Base-by-base conservation (phyloP, 805 yeast species). In the Dipodascopsis uninucleata region DNA sequence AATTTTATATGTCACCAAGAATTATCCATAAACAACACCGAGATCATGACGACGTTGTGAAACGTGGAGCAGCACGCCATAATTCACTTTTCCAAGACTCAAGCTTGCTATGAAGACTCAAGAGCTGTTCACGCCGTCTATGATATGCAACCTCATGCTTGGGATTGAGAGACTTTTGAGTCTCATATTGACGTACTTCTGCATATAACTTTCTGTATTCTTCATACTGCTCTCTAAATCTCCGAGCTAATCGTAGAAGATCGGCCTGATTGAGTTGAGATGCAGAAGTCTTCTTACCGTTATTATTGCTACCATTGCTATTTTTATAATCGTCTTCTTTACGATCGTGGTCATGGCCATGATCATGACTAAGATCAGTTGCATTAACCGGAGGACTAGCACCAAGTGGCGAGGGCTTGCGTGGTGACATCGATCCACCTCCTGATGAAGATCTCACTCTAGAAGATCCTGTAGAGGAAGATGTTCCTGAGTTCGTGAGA, bases 351-450 rank as follows among this genome's bases (percentile, higher is more conserved):
- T n/a, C 37, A 25, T 16, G n/a, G 31, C 28, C 8, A 34, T 21
- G 12, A 8, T 34, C 38, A 23, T 39, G 39, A 5, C 31, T 41
- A 17, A 47, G 38, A 20, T 41, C 48, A 2, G 38, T 44, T 1
- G 54, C 54, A 10, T 45, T 42, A 22, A 47, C 31, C 9, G 53
- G 52, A 28, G 54, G 53, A 12, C 43, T 28, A 2, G 54, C 49
- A 14, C 54, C 54, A 9, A 49, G 40, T n/a, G 54, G 54, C 6
- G 54, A 49, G 18, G 47, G 53, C 26, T 49, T 51, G 20, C 49
- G 31, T 3, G 54, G 54, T 17, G 52, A 45, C 22, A 39, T 49
- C 8, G 45, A 22, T 6, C 42, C 37, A 2, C 45, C 36, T 20
- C 36, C 29, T 8, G 28, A 31, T 22, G 35, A 20, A 18, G 29